These are phyloP conservation scores for Diaporthe sp. DNA, from an alignment of 2,329 filamentous ascomycete genomes.

Conservation along the genomic window DNA sequence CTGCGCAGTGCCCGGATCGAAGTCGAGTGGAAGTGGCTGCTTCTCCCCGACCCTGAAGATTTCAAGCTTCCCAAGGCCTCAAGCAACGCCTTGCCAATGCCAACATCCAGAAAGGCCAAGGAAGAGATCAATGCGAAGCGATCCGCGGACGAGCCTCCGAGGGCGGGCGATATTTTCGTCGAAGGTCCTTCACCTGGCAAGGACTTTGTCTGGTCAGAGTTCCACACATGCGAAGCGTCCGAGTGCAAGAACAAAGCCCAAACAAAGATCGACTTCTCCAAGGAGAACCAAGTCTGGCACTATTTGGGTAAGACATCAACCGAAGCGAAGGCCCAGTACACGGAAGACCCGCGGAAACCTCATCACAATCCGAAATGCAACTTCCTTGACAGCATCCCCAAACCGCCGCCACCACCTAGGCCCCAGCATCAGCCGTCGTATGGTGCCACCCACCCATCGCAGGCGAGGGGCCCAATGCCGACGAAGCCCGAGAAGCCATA, in stretches of 20 bases:
- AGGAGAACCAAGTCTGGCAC: constrained; percentile 85
- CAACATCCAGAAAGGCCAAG: constrained; percentile 72
- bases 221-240: constrained; percentile 71
- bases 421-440: constrained; percentile 43
- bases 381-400: constrained; percentile 78
- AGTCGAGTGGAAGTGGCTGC: constrained; percentile 87
- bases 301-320: constrained; percentile 90
- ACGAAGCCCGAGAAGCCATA: constrained; percentile 63
- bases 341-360: constrained; percentile 76
- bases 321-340: constrained; percentile 92
- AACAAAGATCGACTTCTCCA: constrained; percentile 78
- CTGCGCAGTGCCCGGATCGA: constrained; percentile 77
- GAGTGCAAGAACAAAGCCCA: constrained; percentile 67
- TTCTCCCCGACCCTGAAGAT: constrained; percentile 79
- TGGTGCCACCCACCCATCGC: constrained; percentile 42
- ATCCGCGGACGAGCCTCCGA: constrained; percentile 71
- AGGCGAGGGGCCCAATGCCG: constrained; percentile 32
- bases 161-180: constrained; percentile 77
- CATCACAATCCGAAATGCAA: constrained; percentile 78
- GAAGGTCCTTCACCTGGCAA: constrained; percentile 54
- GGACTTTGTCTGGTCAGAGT: constrained; percentile 82
- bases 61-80: constrained; percentile 83
- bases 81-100: constrained; percentile 78
- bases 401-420: constrained; percentile 50
- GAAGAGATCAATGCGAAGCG: constrained; percentile 78